A percentile compares a stretch with the other conserved stretches of the same genome.
Conservation (phyloP, 257 asterid genomes). For the Scutellaria baicalensis region DNA sequence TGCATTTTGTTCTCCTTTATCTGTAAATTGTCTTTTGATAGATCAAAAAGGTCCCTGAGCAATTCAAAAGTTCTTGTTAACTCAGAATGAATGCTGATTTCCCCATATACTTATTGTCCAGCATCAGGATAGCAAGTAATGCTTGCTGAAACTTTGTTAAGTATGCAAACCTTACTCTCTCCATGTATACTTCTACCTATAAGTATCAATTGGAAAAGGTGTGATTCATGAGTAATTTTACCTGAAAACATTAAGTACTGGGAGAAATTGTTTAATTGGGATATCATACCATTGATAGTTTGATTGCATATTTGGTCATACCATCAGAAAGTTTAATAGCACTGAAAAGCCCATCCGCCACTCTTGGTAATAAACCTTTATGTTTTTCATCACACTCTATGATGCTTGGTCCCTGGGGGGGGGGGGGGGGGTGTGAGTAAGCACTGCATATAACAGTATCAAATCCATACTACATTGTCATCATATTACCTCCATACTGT, state of each 20-base stretch:
- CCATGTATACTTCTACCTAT: slow-evolving; percentile 89
- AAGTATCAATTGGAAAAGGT: slow-evolving; percentile 15
- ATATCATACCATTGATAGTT: slow-evolving; percentile 63
- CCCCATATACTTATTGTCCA: slow-evolving; percentile 7
- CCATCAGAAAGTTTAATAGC: slow-evolving; percentile 42
- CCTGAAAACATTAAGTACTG: background rate
- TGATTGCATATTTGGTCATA: slow-evolving; percentile 31
- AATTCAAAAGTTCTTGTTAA: slow-evolving; percentile 10
- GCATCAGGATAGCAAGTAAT: slow-evolving; percentile 8
- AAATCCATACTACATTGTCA: slow-evolving; percentile 6
- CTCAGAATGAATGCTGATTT: slow-evolving; percentile 11
- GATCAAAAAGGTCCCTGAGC: slow-evolving; percentile 79
- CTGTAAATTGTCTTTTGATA: slow-evolving; percentile 67
- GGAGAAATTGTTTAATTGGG: slow-evolving; percentile 1
- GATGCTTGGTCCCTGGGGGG: slow-evolving; percentile 64
- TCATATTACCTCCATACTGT: slow-evolving; percentile 74
- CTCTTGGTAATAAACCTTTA: slow-evolving; percentile 68
- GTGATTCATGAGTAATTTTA: background rate
- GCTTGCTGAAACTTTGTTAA: slow-evolving; percentile 11
- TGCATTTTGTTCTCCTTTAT: slow-evolving; percentile 68
- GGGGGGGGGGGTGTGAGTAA: background rate
- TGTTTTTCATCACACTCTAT: slow-evolving; percentile 29
- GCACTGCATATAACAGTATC: background rate
- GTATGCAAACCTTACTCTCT: slow-evolving; percentile 68
- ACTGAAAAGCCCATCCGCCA: slow-evolving; percentile 58